Evolutionary conservation across 306 rosid genomes (phyloP), one percentile per base, ranked within the genome.

Genomic region (Casuarina glauca): DNA sequence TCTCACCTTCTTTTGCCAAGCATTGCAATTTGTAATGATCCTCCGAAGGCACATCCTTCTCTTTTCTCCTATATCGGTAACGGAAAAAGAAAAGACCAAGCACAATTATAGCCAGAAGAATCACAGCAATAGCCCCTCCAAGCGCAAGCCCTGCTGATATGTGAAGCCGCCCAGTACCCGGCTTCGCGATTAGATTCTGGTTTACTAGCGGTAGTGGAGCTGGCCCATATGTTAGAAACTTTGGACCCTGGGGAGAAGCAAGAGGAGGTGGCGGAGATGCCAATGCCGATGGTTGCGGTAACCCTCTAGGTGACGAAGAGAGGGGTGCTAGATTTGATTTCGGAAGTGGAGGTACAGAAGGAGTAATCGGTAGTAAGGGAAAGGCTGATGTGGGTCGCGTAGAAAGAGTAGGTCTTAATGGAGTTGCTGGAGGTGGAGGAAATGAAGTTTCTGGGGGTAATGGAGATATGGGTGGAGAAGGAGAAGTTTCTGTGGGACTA

Each of bases 1-100:
- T 74, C 62, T 81, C 20, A 87, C 93, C 89, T 77, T 81, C 81
- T 36, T 80, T 61, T 44, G 39, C 77, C 11, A 64, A 63, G 69
- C 4, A 13, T 5, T 72, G 41, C 64, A 81, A 7, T 63, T 84
- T 76, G 53, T 16, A 19, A 72, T 17, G 9, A 69, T 42, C 58
- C 38, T 55, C 76, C 26, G 2, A 11, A 8, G 54, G 55, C 61
- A 48, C 54, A 11, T 38, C 73, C 32, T 80, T 72, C 70, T 63
- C 78, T 70, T 71, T 81, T 55, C 80, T 83, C 52, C 82, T 52
- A 50, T 57, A 51, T 72, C 78, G 71, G 82, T 55, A 41, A 19
- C 74, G 39, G 32, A 69, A 10, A 44, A 71, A 74, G 9, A 81
- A 55, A 73, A 83, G 20, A 32, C 53, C 74, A 16, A 88, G 64